These are phyloP conservation scores for Gossypium arboreum DNA, from an alignment of 345 rosid genomes.

Conservation along the genomic window DNA sequence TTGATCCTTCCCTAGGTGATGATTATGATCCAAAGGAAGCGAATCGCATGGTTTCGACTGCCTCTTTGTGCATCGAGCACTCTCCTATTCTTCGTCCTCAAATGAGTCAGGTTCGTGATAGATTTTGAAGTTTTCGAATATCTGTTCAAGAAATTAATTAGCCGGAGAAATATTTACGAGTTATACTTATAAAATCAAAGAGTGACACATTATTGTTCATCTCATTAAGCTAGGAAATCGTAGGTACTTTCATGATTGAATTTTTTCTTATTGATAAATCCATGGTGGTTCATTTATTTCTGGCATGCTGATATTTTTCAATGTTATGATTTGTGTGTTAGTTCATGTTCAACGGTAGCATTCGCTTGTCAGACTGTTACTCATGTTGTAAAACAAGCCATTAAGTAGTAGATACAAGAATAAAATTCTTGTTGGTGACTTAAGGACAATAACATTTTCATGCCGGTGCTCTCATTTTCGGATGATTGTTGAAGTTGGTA, in stretches of 20 bases:
- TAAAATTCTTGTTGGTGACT: not conserved
- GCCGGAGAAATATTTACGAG: not conserved
- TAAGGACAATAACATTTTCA: not conserved
- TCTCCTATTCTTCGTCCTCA: conserved; percentile 80
- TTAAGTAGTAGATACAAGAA: not conserved
- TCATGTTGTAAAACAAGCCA: not conserved
- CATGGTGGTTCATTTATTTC: not conserved
- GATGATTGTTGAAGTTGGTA: not conserved
- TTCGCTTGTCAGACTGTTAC: not conserved
- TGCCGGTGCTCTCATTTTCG: not conserved
- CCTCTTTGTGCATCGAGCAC: conserved; percentile 69
- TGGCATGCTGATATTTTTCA: not conserved
- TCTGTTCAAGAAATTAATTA: not conserved
- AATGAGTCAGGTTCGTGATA: conserved; percentile 67
- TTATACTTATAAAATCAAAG: not conserved
- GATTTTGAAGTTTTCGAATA: not conserved
- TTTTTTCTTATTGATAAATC: not conserved
- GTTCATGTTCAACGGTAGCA: not conserved
- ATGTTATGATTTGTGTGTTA: not conserved
- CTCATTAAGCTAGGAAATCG: not conserved
- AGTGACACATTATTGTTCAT: not conserved
- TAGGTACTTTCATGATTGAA: not conserved
- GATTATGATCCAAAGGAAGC: conserved; percentile 56
- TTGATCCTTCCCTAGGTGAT: conserved; percentile 60
- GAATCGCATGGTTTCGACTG: conserved; percentile 61